These are phyloP conservation scores for Takakia lepidozioides DNA, from an alignment of 225 moss, liverwort and hornwort genomes.

Conservation along the genomic window DNA sequence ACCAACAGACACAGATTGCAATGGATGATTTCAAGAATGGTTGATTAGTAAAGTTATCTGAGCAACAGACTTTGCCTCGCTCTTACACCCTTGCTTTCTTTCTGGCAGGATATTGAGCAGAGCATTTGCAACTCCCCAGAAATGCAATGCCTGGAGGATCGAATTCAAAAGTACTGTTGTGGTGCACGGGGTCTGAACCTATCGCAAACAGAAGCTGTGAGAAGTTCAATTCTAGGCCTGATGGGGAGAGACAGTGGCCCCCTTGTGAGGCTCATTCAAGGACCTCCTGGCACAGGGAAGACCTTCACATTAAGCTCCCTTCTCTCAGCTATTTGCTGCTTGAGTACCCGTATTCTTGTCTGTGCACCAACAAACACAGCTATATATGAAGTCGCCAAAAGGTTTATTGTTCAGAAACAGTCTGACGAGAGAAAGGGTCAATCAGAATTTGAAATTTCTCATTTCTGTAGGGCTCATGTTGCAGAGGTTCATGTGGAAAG, in stretches of 20 bases:
- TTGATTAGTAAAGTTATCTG: too few species aligned
- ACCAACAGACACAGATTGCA: too few species aligned
- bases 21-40: too few species aligned
- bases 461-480: conserved; percentile 33
- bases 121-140: conserved; percentile 11
- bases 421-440: too few species aligned
- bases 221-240: conserved; percentile 24
- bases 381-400: conserved; percentile 46
- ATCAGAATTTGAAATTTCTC: conserved; percentile 5
- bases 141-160: conserved; percentile 23
- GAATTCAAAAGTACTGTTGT: conserved; percentile 21
- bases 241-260: conserved; percentile 21
- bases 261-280: conserved; percentile 45
- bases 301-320: conserved; percentile 49
- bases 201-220: conserved; percentile 43
- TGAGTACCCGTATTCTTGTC: conserved; percentile 39
- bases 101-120: conserved; percentile 25
- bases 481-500: too few species aligned
- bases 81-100: too few species aligned
- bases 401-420: too few species aligned
- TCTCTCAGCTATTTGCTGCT: conserved; percentile 34
- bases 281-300: conserved; percentile 55
- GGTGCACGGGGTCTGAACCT: conserved; percentile 29
- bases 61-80: too few species aligned
- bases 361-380: conserved; percentile 60